Percentiles rank a stretch among this genome's conserved stretches.
These are phyloP conservation scores for Plectosphaerella cucumerina DNA, from an alignment of 2,329 filamentous ascomycete species.

Conservation along the genomic window DNA sequence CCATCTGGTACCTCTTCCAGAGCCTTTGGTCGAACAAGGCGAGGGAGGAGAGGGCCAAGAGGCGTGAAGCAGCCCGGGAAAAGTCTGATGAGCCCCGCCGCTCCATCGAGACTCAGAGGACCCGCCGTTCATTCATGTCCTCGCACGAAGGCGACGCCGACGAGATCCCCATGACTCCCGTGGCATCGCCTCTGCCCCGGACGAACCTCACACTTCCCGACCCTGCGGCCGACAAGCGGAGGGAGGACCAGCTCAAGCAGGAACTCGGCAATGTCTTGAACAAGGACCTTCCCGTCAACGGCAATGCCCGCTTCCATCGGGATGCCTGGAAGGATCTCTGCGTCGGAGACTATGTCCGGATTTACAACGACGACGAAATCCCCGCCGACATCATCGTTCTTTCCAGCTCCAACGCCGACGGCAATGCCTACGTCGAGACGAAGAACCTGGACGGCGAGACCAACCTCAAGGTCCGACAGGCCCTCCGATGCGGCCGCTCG, in stretches of 20 bases:
- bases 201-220: constrained; percentile 32
- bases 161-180: constrained; percentile 90
- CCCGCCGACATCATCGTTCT: constrained; percentile 91
- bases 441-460: constrained; percentile 98
- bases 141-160: constrained; percentile 55
- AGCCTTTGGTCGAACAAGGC: constrained; percentile 48
- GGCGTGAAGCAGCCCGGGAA: constrained; percentile 35
- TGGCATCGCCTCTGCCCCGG: constrained; percentile 70
- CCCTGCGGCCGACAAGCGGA: constrained; percentile 22
- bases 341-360: constrained; percentile 92
- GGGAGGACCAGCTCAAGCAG: constrained; percentile 33
- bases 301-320: constrained; percentile 81
- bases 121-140: constrained; percentile 48
- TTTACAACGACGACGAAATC: constrained; percentile 94
- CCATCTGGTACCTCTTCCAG: constrained; percentile 46
- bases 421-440: constrained; percentile 94
- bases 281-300: constrained; percentile 57
- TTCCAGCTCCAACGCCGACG: constrained; percentile 89
- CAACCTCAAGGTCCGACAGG: constrained; percentile 91
- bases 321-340: constrained; percentile 94
- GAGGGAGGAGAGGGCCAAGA: constrained; percentile 43
- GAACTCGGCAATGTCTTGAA: constrained; percentile 66
- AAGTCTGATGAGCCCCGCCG: constrained; percentile 38
- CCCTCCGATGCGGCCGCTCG: constrained; percentile 76
- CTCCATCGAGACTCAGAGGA: constrained; percentile 59